A percentile compares a stretch with the other conserved stretches of the same genome.
These are phyloP conservation scores for Silybum marianum DNA, from an alignment of 129 eudicot species.

Conservation along the genomic window DNA sequence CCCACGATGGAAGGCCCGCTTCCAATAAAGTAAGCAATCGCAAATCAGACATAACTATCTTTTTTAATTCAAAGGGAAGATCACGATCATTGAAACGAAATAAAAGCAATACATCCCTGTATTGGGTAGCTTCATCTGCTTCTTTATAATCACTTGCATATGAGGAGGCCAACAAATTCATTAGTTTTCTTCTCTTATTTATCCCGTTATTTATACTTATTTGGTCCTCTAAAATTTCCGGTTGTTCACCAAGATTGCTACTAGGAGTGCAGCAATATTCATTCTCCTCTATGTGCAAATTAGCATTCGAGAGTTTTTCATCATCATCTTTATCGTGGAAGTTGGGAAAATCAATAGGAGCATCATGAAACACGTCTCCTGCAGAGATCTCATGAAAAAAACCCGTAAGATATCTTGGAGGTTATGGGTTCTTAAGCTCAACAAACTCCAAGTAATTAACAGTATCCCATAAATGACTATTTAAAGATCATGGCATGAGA, in stretches of 20 bases:
- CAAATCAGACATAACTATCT: slow-evolving; percentile 59
- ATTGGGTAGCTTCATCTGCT: slow-evolving; percentile 48
- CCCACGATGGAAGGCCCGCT: slow-evolving; percentile 99
- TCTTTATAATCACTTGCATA: slow-evolving; percentile 46
- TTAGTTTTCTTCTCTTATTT: slow-evolving; percentile 56
- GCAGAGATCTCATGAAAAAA: slow-evolving; percentile 17
- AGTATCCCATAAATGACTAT: too few relatives aligned
- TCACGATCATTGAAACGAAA: slow-evolving; percentile 77
- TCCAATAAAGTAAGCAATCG: slow-evolving; percentile 84
- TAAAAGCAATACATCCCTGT: slow-evolving; percentile 67
- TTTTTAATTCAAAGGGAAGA: slow-evolving; percentile 74
- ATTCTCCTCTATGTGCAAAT: slow-evolving; percentile 22
- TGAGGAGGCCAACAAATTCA: slow-evolving; percentile 19
- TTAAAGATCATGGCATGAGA: too few relatives aligned
- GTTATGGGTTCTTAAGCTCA: background rate
- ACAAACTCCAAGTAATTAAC: background rate
- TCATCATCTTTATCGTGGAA: slow-evolving; percentile 18
- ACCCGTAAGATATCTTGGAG: background rate
- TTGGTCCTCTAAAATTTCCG: slow-evolving; percentile 22
- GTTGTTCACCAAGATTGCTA: slow-evolving; percentile 32
- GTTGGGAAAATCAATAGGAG: slow-evolving; percentile 41
- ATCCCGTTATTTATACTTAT: slow-evolving; percentile 32
- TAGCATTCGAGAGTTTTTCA: slow-evolving; percentile 16
- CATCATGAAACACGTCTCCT: slow-evolving; percentile 82
- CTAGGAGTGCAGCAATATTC: slow-evolving; percentile 37